These are phyloP conservation scores for Ophiostoma pallidulum DNA, from an alignment of 2,329 filamentous ascomycete species.

Conservation along the genomic window DNA sequence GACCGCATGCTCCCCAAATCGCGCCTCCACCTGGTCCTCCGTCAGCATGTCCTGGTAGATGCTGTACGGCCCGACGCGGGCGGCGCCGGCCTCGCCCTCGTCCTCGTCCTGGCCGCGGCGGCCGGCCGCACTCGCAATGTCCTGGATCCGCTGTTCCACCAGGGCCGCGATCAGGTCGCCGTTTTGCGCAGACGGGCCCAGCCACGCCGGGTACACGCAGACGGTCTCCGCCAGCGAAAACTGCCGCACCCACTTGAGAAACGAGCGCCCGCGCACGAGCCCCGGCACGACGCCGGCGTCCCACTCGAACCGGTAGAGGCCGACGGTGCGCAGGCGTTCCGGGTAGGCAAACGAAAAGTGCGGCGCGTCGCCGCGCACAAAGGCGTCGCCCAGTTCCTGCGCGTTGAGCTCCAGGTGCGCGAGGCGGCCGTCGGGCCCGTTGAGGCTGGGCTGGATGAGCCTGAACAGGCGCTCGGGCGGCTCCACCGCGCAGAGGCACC, in stretches of 20 bases:
- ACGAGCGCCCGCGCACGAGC: slow-evolving; percentile 2
- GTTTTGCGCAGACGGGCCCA: not conserved
- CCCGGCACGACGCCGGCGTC: not conserved
- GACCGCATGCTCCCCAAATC: too few species aligned
- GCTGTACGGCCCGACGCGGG: not conserved
- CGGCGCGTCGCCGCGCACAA: slow-evolving; percentile 1
- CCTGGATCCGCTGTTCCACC: not conserved
- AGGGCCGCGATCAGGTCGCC: slow-evolving; percentile 7
- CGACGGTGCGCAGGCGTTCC: slow-evolving; percentile 10
- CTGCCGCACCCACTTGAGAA: slow-evolving; percentile 13
- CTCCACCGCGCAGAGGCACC: not conserved
- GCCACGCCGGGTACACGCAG: slow-evolving; percentile 8
- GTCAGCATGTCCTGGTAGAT: slow-evolving; percentile 12
- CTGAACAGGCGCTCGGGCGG: not conserved
- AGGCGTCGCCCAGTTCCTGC: not conserved
- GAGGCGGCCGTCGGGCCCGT: slow-evolving; percentile 2
- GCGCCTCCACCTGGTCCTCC: not conserved
- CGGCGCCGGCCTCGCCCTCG: not conserved
- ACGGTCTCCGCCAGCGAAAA: slow-evolving; percentile 11
- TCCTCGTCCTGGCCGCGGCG: not conserved
- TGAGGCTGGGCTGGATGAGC: slow-evolving; percentile 5
- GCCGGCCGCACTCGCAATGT: not conserved
- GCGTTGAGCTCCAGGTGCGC: slow-evolving; percentile 11
- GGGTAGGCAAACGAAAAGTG: not conserved
- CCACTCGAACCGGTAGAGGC: slow-evolving; percentile 14